Conservation (phyloP, 1,284 basidiomycete species). For the Apiotrichum porosum region DNA sequence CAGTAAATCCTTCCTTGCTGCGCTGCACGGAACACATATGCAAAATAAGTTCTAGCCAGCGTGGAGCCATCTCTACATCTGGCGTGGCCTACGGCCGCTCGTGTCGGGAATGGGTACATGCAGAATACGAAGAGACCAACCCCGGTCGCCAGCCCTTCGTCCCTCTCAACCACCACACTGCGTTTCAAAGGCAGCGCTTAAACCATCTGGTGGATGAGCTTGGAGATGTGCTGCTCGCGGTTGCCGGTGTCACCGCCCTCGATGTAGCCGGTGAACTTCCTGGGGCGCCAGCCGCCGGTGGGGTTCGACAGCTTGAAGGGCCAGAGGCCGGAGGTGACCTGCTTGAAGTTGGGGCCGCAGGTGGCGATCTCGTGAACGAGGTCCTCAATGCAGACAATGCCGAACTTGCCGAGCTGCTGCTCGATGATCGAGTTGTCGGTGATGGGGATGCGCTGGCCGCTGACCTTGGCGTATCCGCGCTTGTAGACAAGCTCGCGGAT, state of each 20-base stretch:
- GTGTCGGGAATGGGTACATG: slow-evolving; percentile 28
- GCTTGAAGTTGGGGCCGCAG: slow-evolving; percentile 97
- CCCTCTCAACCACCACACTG: slow-evolving; percentile 13
- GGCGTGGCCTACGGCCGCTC: no score
- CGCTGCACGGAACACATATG: background rate
- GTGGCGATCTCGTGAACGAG: slow-evolving; percentile 96
- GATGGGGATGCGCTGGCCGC: slow-evolving; percentile 96
- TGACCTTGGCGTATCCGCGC: slow-evolving; percentile 97
- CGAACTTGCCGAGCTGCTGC: slow-evolving; percentile 83
- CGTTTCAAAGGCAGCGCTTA: slow-evolving; percentile 47
- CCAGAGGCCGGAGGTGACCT: slow-evolving; percentile 95
- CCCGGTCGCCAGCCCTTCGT: slow-evolving; percentile 23
- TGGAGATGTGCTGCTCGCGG: slow-evolving; percentile 94
- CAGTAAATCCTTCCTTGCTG: no score
- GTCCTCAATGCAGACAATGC: slow-evolving; percentile 97
- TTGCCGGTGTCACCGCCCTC: slow-evolving; percentile 91
- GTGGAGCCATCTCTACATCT: slow-evolving; percentile 5
- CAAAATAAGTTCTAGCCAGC: no score
- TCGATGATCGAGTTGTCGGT: slow-evolving; percentile 93
- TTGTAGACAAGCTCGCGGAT: slow-evolving; percentile 99
- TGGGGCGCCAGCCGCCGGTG: slow-evolving; percentile 91
- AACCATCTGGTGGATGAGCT: slow-evolving; percentile 96
- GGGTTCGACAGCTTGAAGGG: slow-evolving; percentile 99
- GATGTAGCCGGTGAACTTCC: slow-evolving; percentile 94
- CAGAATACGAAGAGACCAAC: slow-evolving; percentile 23